Percentiles rank a stretch among this genome's conserved stretches.
These are phyloP conservation scores for Xylariaceae sp. DNA, from an alignment of 2,329 filamentous ascomycete genomes.

Conservation along the genomic window DNA sequence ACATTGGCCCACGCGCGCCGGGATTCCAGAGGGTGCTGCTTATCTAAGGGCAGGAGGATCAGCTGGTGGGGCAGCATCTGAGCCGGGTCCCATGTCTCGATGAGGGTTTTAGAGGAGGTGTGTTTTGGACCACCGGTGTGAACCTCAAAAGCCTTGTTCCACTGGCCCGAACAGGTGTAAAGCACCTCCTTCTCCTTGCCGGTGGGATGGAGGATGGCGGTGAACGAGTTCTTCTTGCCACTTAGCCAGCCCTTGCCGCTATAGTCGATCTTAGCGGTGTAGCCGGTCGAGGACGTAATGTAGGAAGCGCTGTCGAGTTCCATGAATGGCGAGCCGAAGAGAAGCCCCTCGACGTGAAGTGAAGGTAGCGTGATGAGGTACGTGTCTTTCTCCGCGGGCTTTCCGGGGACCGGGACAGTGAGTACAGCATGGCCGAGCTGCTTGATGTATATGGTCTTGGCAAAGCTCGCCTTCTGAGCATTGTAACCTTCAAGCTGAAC, in stretches of 20 bases:
- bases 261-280: conserved; percentile 38
- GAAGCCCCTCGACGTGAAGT: conserved; percentile 39
- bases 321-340: conserved; percentile 40
- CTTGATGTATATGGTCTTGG: conserved; percentile 39
- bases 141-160: conserved; percentile 34
- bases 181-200: conserved; percentile 28
- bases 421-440: conserved; percentile 43
- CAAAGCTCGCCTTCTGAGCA: conserved; percentile 44
- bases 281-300: conserved; percentile 38
- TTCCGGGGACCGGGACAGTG: conserved; percentile 33
- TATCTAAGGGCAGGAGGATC: conserved; percentile 43
- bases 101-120: conserved; percentile 23
- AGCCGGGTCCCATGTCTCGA: conserved; percentile 33
- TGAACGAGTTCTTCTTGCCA: conserved; percentile 39
- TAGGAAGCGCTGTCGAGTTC: conserved; percentile 39
- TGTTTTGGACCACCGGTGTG: conserved; percentile 21
- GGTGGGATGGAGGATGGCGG: conserved; percentile 33
- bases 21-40: conserved; percentile 75
- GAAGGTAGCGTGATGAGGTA: conserved; percentile 42
- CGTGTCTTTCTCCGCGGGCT: conserved; percentile 33
- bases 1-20: conserved; percentile 75
- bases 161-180: conserved; percentile 33
- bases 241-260: conserved; percentile 36
- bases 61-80: conserved; percentile 19
- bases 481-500: conserved; percentile 44